A percentile compares a stretch with the other conserved stretches of the same genome.
These are phyloP conservation scores for Xeromyces bisporus DNA, from an alignment of 495 filamentous ascomycete genomes.

Conservation along the genomic window DNA sequence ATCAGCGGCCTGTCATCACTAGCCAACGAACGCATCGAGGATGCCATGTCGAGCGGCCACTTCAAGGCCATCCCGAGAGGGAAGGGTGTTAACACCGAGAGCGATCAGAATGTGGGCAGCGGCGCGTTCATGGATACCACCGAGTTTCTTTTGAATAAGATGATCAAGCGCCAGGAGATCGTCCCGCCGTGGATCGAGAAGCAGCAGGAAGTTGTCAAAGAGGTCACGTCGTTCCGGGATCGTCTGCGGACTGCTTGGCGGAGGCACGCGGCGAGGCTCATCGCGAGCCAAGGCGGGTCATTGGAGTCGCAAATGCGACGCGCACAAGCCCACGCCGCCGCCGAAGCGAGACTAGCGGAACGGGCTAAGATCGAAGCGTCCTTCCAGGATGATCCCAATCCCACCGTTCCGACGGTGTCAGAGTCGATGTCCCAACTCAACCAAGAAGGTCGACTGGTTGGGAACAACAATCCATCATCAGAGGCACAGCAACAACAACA, in stretches of 20 bases:
- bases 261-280: slow-evolving; percentile 63
- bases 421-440: slow-evolving; percentile 8
- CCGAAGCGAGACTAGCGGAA: slow-evolving; percentile 40
- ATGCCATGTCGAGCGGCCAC: slow-evolving; percentile 80
- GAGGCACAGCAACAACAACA: too few relatives aligned
- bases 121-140: slow-evolving; percentile 92
- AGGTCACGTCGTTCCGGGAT: slow-evolving; percentile 50
- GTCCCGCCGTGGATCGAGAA: slow-evolving; percentile 69
- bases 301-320: slow-evolving; percentile 58
- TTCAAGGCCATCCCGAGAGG: slow-evolving; percentile 81
- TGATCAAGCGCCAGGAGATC: slow-evolving; percentile 79
- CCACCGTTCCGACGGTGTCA: too few relatives aligned
- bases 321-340: slow-evolving; percentile 56
- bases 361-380: slow-evolving; percentile 29
- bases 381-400: slow-evolving; percentile 11
- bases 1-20: slow-evolving; percentile 64
- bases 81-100: slow-evolving; percentile 47
- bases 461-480: slow-evolving; percentile 1
- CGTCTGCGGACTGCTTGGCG: slow-evolving; percentile 73
- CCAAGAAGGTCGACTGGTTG: slow-evolving; percentile 13
- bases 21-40: slow-evolving; percentile 86
- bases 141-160: slow-evolving; percentile 97
- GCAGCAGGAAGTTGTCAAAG: slow-evolving; percentile 71
- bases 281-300: slow-evolving; percentile 62
- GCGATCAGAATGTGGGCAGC: slow-evolving; percentile 63